Evolutionary conservation across 179 eudicot genomes (phyloP).

Genomic region (Beta lomatogona): DNA sequence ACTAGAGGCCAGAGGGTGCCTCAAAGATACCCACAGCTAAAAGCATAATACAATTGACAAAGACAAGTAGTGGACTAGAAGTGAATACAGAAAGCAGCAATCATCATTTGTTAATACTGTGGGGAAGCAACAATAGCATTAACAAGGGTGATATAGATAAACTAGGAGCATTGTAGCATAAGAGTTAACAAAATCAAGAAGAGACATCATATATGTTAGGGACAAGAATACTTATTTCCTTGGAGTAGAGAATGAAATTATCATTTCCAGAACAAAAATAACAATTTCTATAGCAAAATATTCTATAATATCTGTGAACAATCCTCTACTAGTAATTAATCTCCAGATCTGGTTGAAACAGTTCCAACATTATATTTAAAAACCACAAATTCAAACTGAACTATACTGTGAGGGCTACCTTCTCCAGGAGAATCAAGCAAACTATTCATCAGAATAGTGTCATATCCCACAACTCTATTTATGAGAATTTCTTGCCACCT

Average conservation of each 20-base stretch:
- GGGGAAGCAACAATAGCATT: not conserved
- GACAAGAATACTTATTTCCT: not conserved
- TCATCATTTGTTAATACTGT: not conserved
- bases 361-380: not conserved
- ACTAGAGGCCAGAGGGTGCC: not conserved
- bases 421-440: slow-evolving; percentile 85
- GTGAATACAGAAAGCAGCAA: not conserved
- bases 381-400: slow-evolving; percentile 7
- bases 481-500: slow-evolving; percentile 99
- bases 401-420: slow-evolving; percentile 46
- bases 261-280: too few species aligned
- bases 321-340: not conserved
- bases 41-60: not conserved
- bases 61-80: not conserved
- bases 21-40: not conserved
- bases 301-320: not conserved
- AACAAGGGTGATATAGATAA: not conserved
- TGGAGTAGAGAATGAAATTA: not conserved
- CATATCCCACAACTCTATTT: slow-evolving; percentile 95
- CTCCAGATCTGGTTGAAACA: not conserved
- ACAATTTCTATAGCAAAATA: not conserved
- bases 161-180: not conserved
- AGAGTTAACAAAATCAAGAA: not conserved
- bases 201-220: not conserved
- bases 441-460: slow-evolving; percentile 96